phyloP scores from a whole-genome alignment of 768 basidiomycete species.

The Tricholoma sp. region DNA sequence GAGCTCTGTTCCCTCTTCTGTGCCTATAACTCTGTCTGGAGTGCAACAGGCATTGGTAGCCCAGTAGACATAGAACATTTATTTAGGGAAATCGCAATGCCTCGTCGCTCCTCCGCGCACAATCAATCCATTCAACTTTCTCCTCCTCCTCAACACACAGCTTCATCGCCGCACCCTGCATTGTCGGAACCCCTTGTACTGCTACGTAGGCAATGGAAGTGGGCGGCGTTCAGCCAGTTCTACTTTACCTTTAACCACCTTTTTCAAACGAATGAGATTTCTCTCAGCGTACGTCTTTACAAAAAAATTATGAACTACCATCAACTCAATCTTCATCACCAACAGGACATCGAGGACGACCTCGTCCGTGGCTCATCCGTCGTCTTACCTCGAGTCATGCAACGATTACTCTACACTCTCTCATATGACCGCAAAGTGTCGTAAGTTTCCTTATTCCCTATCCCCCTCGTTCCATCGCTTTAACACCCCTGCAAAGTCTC shows the following conservation, averaged over 20 bases:
- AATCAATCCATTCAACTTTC: slow-evolving; percentile 24
- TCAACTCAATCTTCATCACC: slow-evolving; percentile 5
- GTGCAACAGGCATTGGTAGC: not conserved
- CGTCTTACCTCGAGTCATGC: slow-evolving; percentile 70
- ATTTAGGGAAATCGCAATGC: slow-evolving; percentile 32
- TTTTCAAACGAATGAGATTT: slow-evolving; percentile 66
- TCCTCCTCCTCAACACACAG: slow-evolving; percentile 24
- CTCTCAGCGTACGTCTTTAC: slow-evolving; percentile 47
- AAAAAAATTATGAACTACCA: slow-evolving; percentile 6
- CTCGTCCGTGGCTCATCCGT: slow-evolving; percentile 52
- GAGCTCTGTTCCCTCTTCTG: not conserved
- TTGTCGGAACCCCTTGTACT: slow-evolving; percentile 34
- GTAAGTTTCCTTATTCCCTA: slow-evolving; percentile 3
- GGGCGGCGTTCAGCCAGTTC: slow-evolving; percentile 91
- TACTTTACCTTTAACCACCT: slow-evolving; percentile 78
- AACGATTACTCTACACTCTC: slow-evolving; percentile 64
- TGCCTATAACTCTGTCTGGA: not conserved
- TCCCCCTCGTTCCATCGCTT: slow-evolving; percentile 1
- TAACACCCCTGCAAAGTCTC: slow-evolving; percentile 36
- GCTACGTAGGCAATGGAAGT: slow-evolving; percentile 83
- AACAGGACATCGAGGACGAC: slow-evolving; percentile 77
- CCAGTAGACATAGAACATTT: not conserved
- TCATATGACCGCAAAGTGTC: slow-evolving; percentile 73
- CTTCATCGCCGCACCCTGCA: slow-evolving; percentile 17
- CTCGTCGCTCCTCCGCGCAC: slow-evolving; percentile 49